Percentiles rank a stretch among this genome's conserved stretches.
Conservation (phyloP, 768 basidiomycete genomes). For the Phanerodontia chrysosporium region DNA sequence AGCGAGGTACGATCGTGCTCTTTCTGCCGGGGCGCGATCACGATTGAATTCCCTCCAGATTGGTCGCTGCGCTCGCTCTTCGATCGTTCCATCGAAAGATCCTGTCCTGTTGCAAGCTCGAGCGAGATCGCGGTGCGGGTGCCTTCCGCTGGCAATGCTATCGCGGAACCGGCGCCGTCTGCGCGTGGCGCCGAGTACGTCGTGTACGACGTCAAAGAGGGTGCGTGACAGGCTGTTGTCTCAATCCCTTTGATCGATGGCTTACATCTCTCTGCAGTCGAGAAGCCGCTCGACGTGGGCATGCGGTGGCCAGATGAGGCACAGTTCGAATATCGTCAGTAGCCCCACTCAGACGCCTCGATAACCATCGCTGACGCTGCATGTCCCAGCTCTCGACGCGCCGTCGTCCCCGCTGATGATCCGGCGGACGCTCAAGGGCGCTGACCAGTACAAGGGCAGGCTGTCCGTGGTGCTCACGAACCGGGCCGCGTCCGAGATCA, state of each 20-base stretch:
- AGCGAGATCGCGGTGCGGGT: conserved; percentile 51
- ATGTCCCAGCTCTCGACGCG: conserved; percentile 35
- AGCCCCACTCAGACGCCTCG: background rate
- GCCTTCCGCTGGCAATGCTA: conserved; percentile 39
- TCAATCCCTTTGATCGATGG: no score
- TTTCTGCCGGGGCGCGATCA: conserved; percentile 1
- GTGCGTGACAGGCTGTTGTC: conserved; percentile 34
- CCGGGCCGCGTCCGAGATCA: conserved; percentile 37
- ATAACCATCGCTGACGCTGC: conserved; percentile 5
- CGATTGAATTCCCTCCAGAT: conserved; percentile 39
- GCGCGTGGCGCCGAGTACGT: conserved; percentile 32
- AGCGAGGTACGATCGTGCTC: conserved; percentile 46
- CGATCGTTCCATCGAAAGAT: conserved; percentile 53
- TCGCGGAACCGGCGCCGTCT: conserved; percentile 50
- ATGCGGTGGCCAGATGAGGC: conserved; percentile 51
- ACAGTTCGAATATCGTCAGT: conserved; percentile 54
- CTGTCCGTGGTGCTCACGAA: conserved; percentile 70
- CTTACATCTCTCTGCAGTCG: conserved; percentile 23
- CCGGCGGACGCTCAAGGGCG: conserved; percentile 66
- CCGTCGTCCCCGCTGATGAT: conserved; percentile 43
- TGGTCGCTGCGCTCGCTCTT: conserved; percentile 73
- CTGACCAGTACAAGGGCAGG: conserved; percentile 71
- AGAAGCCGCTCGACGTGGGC: conserved; percentile 49
- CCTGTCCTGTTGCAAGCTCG: conserved; percentile 67
- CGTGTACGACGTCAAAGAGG: conserved; percentile 43